Conservation (phyloP, 2,329 filamentous ascomycete genomes). For the Pleoardoris graminearum region DNA sequence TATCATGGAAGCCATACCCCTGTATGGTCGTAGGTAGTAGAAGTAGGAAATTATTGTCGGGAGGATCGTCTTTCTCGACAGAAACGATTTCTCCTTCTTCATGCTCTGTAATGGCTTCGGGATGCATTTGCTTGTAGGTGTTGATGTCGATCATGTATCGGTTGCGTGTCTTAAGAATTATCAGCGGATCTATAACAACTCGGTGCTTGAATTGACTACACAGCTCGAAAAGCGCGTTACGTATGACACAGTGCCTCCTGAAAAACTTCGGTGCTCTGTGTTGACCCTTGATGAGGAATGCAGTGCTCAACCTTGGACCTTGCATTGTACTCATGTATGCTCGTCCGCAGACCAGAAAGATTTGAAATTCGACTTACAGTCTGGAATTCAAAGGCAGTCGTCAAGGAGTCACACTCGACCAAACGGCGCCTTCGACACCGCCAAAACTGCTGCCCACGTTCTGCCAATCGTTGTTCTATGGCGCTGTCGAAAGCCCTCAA, state of each 20-base stretch:
- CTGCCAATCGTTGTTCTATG: slow-evolving; percentile 1
- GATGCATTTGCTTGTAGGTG: slow-evolving; percentile 13
- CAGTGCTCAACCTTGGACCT: no score
- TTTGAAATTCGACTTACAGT: background rate
- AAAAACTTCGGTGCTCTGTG: no score
- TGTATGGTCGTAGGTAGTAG: slow-evolving; percentile 22
- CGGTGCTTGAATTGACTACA: no score
- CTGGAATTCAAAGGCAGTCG: slow-evolving; percentile 2
- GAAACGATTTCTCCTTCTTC: background rate
- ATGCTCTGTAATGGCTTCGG: background rate
- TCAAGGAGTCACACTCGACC: slow-evolving; percentile 5
- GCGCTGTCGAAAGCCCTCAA: background rate
- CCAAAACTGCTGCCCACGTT: slow-evolving; percentile 12
- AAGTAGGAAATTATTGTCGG: background rate
- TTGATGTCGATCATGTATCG: slow-evolving; percentile 12
- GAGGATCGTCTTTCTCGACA: slow-evolving; percentile 28
- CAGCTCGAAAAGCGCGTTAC: no score
- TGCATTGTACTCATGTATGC: no score
- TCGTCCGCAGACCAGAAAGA: background rate
- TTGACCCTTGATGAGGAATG: no score
- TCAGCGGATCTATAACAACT: no score
- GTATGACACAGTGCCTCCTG: no score
- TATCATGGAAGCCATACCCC: slow-evolving; percentile 8
- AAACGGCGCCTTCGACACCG: slow-evolving; percentile 7
- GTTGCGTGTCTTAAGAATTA: background rate